Percentiles rank a stretch among this genome's conserved stretches.
These are phyloP conservation scores for Ganoderma lingzhi DNA, from an alignment of 1,284 basidiomycete genomes.

Conservation along the genomic window DNA sequence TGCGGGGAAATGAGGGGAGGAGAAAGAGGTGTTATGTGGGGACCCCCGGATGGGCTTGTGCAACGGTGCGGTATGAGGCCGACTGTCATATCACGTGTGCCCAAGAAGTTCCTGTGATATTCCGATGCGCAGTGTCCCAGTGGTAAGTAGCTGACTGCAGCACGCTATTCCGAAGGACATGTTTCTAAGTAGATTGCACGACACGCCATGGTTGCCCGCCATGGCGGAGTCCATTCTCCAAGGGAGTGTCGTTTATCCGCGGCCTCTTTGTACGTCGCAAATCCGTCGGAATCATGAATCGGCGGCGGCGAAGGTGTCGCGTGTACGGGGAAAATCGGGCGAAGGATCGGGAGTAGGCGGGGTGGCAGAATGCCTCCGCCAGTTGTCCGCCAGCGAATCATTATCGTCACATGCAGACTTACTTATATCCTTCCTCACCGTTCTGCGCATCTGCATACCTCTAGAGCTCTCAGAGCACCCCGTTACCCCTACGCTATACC, in stretches of 20 bases:
- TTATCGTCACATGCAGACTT: background rate
- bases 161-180: background rate
- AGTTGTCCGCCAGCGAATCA: conserved; percentile 25
- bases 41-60: conserved; percentile 22
- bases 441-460: conserved; percentile 19
- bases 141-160: background rate
- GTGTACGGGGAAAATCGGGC: conserved; percentile 30
- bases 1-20: conserved; percentile 12
- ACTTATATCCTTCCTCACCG: conserved; percentile 22
- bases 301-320: background rate
- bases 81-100: conserved; percentile 32
- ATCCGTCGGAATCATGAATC: conserved; percentile 8
- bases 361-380: conserved; percentile 16
- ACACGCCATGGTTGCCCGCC: background rate
- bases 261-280: conserved; percentile 6
- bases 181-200: background rate
- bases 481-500: conserved; percentile 20
- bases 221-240: background rate
- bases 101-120: conserved; percentile 21
- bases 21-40: conserved; percentile 9
- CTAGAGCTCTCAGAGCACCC: conserved; percentile 31
- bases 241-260: background rate
- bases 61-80: conserved; percentile 25
- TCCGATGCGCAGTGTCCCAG: conserved; percentile 12
- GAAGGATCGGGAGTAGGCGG: conserved; percentile 30